Evolutionary conservation across 139 green algal species (phyloP).

Genomic region (Desmodesmus armatus): DNA sequence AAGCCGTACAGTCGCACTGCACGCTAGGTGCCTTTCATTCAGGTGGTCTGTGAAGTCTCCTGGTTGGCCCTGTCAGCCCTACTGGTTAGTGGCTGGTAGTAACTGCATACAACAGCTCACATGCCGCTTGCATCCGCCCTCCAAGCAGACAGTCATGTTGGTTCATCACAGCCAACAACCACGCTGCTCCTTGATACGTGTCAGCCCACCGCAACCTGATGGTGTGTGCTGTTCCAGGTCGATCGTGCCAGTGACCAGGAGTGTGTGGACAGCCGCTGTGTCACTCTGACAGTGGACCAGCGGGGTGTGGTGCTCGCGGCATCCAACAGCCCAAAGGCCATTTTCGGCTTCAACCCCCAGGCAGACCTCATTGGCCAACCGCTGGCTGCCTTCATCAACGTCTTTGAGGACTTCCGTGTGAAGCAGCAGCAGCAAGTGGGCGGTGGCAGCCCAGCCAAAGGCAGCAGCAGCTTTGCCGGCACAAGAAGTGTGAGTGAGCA

Average conservation of each 20-base stretch:
- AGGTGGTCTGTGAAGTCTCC: not conserved
- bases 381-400: constrained; percentile 27
- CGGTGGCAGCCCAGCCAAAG: not conserved
- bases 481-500: too few species aligned
- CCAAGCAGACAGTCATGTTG: too few species aligned
- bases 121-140: too few species aligned
- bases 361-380: constrained; percentile 6
- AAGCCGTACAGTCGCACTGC: not conserved
- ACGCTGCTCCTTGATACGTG: not conserved
- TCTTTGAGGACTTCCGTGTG: constrained; percentile 33
- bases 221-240: not conserved
- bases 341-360: constrained; percentile 24
- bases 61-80: too few species aligned
- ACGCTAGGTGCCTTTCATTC: not conserved
- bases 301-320: not conserved
- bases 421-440: not conserved
- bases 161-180: not conserved
- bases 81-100: too few species aligned
- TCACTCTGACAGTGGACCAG: constrained; percentile 22
- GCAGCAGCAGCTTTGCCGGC: not conserved
- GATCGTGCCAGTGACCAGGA: not conserved
- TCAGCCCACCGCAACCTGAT: not conserved
- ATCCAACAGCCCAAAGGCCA: not conserved
- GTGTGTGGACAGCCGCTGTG: not conserved
- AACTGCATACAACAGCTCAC: too few species aligned